Evolutionary conservation across 2,329 filamentous ascomycete species (phyloP), one percentile per base, ranked within the genome.

Genomic region (Beauveria australis): DNA sequence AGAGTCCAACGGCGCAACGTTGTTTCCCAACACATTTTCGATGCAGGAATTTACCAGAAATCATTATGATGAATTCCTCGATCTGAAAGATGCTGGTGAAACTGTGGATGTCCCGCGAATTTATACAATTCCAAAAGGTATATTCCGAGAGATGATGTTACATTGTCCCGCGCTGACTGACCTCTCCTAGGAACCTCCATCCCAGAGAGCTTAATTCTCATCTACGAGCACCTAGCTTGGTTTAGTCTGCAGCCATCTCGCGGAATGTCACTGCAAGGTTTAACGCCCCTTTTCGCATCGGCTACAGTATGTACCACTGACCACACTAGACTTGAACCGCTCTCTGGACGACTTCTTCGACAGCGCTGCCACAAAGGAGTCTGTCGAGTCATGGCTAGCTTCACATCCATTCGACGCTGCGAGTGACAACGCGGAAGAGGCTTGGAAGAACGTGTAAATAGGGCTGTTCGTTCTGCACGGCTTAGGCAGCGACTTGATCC

Each of bases 191-290:
- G 43, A 26, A 63, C 62, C 5, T 37, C 44, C 18, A 59, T 63
- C 18, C 59, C 59, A 2, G 49, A 37, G n/a, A 26, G 44, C 40
- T 33, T 64, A 3, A 60, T 62, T 28, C 62, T 64, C 24, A 61
- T 62, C 52, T 37, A 64, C n/a, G 62, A 64, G 40, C 47, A 46
- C 26, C 19, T 49, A 7, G 53, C 57, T 16, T 41, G 47, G 37
- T 64, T 61, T 53, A 51, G 49, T 18, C 44, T 64, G 14, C 62
- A 64, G 51, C 62, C 60, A 28, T 64, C 62, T 4, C 53, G 48
- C 10, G 61, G 57, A 14, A 62, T 64, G 56, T 18, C 47, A 24
- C 51, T 63, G 8, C 30, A 53, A 47, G 60, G 62, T 62, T 30
- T 33, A 18, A 5, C 16, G 30, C 6, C 16, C 14, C 22, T 8